Evolutionary conservation across 495 filamentous ascomycete species (phyloP).

Genomic region (Evansstolkia leycettana): DNA sequence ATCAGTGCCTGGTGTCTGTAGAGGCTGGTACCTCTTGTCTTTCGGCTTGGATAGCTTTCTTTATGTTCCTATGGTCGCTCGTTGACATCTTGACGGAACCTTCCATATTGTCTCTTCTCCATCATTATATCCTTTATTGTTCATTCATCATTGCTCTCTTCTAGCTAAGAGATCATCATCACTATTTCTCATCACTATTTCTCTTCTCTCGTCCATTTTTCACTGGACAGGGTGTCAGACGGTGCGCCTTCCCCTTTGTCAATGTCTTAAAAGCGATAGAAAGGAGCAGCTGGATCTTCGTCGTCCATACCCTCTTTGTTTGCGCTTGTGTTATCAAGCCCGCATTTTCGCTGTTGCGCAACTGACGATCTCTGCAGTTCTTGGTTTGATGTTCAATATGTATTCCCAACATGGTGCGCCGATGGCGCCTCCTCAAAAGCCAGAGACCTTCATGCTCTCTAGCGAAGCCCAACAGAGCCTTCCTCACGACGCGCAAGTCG

Average conservation of each 20-base stretch:
- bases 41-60: conserved; percentile 11
- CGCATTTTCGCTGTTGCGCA: conserved; percentile 1
- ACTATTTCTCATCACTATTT: too few relatives aligned
- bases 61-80: conserved; percentile 11
- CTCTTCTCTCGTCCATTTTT: conserved; percentile 1
- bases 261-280: background rate
- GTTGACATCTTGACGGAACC: conserved; percentile 5
- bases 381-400: conserved; percentile 19
- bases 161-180: conserved; percentile 1
- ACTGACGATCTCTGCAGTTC: conserved; percentile 5
- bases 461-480: conserved; percentile 91
- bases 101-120: conserved; percentile 5
- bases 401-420: conserved; percentile 40
- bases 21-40: conserved; percentile 30
- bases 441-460: conserved; percentile 97
- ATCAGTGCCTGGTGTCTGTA: conserved; percentile 10
- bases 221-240: conserved; percentile 1
- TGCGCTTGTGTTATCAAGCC: conserved; percentile 9
- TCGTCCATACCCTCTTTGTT: conserved; percentile 7
- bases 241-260: conserved; percentile 1
- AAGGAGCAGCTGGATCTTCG: background rate
- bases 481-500: conserved; percentile 92
- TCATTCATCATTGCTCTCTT: conserved; percentile 1
- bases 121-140: conserved; percentile 1
- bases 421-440: conserved; percentile 72